These are phyloP conservation scores for Aspergillus sparsus DNA, from an alignment of 495 filamentous ascomycete species.

Conservation along the genomic window DNA sequence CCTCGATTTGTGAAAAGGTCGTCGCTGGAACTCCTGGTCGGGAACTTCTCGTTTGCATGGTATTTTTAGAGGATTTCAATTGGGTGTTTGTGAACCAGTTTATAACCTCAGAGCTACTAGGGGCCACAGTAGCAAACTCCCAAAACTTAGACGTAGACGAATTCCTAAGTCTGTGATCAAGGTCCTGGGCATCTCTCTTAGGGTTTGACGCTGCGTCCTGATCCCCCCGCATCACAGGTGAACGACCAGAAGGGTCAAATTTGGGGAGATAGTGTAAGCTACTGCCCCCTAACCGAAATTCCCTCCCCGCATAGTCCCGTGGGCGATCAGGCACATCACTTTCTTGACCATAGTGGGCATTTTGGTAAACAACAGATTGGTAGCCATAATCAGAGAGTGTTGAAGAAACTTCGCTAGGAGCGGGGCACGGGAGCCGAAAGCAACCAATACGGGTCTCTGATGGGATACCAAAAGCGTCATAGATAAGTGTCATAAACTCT, in stretches of 20 bases:
- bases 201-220: slow-evolving; percentile 48
- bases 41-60: slow-evolving; percentile 8
- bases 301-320: slow-evolving; percentile 84
- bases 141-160: slow-evolving; percentile 34
- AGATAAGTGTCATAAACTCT: slow-evolving; percentile 28
- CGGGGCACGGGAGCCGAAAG: slow-evolving; percentile 32
- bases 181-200: slow-evolving; percentile 49
- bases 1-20: slow-evolving; percentile 81
- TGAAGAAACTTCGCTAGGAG: slow-evolving; percentile 29
- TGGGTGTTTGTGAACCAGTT: slow-evolving; percentile 60
- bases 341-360: slow-evolving; percentile 85
- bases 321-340: slow-evolving; percentile 76
- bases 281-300: slow-evolving; percentile 77
- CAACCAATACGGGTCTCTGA: slow-evolving; percentile 24
- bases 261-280: slow-evolving; percentile 74
- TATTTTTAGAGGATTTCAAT: slow-evolving; percentile 9
- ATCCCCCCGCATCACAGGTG: slow-evolving; percentile 55
- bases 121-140: slow-evolving; percentile 59
- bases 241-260: slow-evolving; percentile 69
- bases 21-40: slow-evolving; percentile 27
- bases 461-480: slow-evolving; percentile 35
- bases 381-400: slow-evolving; percentile 38
- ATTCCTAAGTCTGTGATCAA: slow-evolving; percentile 50
- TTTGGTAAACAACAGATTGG: slow-evolving; percentile 72
- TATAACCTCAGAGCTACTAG: slow-evolving; percentile 68